A percentile compares a stretch with the other conserved stretches of the same genome.
Conservation (phyloP, 2,329 filamentous ascomycete species). For the Aureobasidium sp. region DNA sequence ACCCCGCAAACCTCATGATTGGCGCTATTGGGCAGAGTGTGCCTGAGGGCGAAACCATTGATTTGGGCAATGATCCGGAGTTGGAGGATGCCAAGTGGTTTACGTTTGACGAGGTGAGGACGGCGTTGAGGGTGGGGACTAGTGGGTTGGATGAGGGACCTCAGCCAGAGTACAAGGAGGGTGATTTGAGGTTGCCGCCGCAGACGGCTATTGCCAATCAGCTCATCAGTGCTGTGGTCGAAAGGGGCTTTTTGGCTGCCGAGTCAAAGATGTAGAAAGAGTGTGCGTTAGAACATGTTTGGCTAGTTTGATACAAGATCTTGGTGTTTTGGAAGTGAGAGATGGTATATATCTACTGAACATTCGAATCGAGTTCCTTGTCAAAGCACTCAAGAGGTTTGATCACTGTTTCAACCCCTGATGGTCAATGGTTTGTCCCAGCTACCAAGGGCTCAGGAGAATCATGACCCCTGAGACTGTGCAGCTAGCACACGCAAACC, state of each 20-base stretch:
- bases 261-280: slow-evolving; percentile 35
- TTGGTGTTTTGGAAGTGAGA: background rate
- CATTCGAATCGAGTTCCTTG: background rate
- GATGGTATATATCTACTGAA: background rate
- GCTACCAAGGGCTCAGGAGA: too few relatives aligned
- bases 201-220: slow-evolving; percentile 88
- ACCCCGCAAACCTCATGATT: slow-evolving; percentile 48
- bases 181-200: slow-evolving; percentile 72
- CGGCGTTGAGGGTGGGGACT: slow-evolving; percentile 62
- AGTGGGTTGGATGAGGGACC: slow-evolving; percentile 60
- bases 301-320: background rate
- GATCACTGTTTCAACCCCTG: background rate
- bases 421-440: too few relatives aligned
- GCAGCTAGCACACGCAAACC: too few relatives aligned
- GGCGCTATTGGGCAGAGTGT: slow-evolving; percentile 77
- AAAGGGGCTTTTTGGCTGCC: slow-evolving; percentile 59
- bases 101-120: slow-evolving; percentile 67
- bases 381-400: too few relatives aligned
- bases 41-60: slow-evolving; percentile 68
- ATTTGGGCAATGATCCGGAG: slow-evolving; percentile 82
- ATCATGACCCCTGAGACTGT: background rate
- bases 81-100: slow-evolving; percentile 89
- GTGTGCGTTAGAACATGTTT: background rate
- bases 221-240: slow-evolving; percentile 68
- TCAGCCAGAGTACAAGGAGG: slow-evolving; percentile 64